phyloP scores from a whole-genome alignment of 176 grass and related monocot species.

The Carex kokanica region DNA sequence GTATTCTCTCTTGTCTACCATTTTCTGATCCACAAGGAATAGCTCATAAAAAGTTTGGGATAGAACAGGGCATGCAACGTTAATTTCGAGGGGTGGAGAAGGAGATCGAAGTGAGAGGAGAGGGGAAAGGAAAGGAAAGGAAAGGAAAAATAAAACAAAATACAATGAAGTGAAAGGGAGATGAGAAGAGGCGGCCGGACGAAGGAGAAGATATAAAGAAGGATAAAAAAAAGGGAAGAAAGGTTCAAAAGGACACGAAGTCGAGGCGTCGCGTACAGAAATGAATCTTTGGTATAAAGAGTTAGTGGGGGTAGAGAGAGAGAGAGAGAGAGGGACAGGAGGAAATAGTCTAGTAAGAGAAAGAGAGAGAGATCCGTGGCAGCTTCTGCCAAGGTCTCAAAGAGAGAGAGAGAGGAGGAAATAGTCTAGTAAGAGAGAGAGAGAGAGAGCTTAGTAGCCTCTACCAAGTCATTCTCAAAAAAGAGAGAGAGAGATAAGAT shows the following conservation, averaged over 20 bases:
- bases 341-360: background rate
- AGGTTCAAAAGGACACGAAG: conserved; percentile 36
- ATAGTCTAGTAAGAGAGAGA: background rate
- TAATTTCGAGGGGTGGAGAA: background rate
- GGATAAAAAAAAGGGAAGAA: background rate
- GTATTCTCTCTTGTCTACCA: conserved; percentile 41
- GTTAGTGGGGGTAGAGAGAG: conserved; percentile 28
- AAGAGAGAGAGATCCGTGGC: too few species aligned
- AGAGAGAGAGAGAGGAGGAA: background rate
- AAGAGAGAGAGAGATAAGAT: conserved; percentile 21
- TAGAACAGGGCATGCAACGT: background rate
- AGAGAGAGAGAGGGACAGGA: too few species aligned
- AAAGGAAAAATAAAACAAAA: background rate
- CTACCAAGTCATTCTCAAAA: too few species aligned
- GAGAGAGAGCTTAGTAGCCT: too few species aligned
- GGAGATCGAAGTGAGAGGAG: background rate
- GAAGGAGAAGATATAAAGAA: background rate
- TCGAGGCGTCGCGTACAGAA: conserved; percentile 73
- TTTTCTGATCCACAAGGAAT: conserved; percentile 10
- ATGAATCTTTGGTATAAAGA: conserved; percentile 48
- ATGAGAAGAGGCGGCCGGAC: conserved; percentile 9
- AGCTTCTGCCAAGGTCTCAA: too few species aligned
- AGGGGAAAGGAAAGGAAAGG: background rate
- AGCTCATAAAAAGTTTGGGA: background rate
- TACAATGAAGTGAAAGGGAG: background rate